Percentiles rank a stretch among this genome's conserved stretches.
Evolutionary conservation across 1,284 basidiomycete species (phyloP).

Genomic region (Mycena citricolor): DNA sequence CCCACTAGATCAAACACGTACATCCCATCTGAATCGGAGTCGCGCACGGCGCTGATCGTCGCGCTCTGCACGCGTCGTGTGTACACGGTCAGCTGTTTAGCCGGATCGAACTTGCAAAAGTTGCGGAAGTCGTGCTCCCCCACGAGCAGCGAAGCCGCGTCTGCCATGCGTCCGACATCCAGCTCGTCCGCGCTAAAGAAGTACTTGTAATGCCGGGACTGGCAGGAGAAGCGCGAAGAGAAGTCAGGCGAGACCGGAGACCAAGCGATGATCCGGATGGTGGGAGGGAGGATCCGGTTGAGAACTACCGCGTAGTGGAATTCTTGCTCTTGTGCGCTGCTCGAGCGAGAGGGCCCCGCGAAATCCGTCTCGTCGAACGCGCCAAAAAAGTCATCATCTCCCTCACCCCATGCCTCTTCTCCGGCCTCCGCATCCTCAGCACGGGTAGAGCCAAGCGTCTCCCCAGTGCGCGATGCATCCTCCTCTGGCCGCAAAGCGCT

Average conservation of each 20-base stretch:
- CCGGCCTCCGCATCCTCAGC: slow-evolving; percentile 8
- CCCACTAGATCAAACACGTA: slow-evolving; percentile 88
- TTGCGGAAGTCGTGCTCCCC: slow-evolving; percentile 98
- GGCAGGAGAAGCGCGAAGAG: slow-evolving; percentile 88
- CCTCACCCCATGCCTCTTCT: slow-evolving; percentile 12
- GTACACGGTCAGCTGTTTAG: slow-evolving; percentile 89
- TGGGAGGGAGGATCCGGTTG: slow-evolving; percentile 87
- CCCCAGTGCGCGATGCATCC: neutral
- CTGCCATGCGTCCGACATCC: slow-evolving; percentile 75
- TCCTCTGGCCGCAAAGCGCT: slow-evolving; percentile 45
- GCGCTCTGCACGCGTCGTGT: slow-evolving; percentile 65
- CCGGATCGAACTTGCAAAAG: slow-evolving; percentile 91
- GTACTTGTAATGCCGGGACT: slow-evolving; percentile 95
- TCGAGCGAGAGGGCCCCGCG: slow-evolving; percentile 23
- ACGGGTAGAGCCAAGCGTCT: neutral
- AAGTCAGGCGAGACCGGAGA: slow-evolving; percentile 83
- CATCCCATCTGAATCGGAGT: slow-evolving; percentile 38
- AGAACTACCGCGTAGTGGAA: slow-evolving; percentile 79
- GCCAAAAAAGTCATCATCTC: slow-evolving; percentile 26
- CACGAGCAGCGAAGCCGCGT: slow-evolving; percentile 70
- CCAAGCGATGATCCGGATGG: slow-evolving; percentile 94
- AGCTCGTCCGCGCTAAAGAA: slow-evolving; percentile 77
- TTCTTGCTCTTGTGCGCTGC: slow-evolving; percentile 55
- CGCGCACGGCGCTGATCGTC: slow-evolving; percentile 49
- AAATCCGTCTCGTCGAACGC: slow-evolving; percentile 31